Conservation (phyloP, 2,329 filamentous ascomycete species). For the Arthrinium puccinioides region DNA sequence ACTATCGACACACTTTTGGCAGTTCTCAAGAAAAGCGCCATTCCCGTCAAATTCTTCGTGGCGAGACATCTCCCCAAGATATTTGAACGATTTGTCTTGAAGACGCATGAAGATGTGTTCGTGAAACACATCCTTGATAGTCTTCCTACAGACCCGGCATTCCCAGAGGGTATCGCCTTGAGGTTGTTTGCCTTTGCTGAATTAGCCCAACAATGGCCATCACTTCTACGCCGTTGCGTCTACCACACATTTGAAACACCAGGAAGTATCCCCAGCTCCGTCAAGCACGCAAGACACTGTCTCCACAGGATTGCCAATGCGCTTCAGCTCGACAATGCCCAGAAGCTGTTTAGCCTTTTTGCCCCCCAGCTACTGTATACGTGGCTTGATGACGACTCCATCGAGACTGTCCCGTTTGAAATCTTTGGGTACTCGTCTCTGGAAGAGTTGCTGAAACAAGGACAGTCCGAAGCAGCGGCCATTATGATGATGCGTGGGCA, state of each 20-base stretch:
- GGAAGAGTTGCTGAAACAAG: constrained; percentile 59
- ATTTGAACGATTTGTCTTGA: constrained; percentile 76
- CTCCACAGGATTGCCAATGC: constrained; percentile 57
- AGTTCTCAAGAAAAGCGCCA: constrained; percentile 59
- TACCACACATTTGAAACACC: constrained; percentile 94
- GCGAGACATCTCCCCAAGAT: constrained; percentile 62
- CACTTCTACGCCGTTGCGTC: constrained; percentile 75
- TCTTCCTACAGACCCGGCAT: constrained; percentile 65
- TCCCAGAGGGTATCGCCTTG: constrained; percentile 76
- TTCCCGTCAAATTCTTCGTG: constrained; percentile 70
- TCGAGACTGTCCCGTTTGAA: constrained; percentile 72
- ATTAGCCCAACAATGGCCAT: constrained; percentile 78
- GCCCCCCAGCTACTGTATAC: constrained; percentile 85
- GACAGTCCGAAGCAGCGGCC: constrained; percentile 70
- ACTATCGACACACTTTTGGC: constrained; percentile 66
- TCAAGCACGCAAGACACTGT: constrained; percentile 65
- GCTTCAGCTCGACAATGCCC: constrained; percentile 58
- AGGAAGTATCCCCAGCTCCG: constrained; percentile 59
- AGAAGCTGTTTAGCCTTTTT: constrained; percentile 74
- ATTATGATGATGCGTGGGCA: constrained; percentile 78
- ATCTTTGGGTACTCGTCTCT: constrained; percentile 75
- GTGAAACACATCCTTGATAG: constrained; percentile 67
- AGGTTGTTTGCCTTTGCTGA: constrained; percentile 69
- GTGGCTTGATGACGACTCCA: constrained; percentile 64
- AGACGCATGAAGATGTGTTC: constrained; percentile 76